Conservation (phyloP, 2,329 filamentous ascomycete genomes). For the Aspergillus flavus region DNA sequence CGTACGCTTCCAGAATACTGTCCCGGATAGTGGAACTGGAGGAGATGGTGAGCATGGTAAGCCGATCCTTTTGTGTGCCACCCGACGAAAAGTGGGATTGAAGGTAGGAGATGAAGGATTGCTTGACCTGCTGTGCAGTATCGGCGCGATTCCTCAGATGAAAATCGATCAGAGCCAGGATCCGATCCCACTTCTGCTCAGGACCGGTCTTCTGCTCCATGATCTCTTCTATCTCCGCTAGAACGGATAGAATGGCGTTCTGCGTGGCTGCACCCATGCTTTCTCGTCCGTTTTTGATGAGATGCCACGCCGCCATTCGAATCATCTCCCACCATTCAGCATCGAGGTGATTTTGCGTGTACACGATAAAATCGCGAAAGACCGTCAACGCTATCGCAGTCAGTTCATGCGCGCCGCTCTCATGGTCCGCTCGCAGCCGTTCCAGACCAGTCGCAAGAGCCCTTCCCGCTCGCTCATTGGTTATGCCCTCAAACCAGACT, state of each 20-base stretch:
- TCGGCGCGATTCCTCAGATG: constrained; percentile 27
- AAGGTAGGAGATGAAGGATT: constrained; percentile 31
- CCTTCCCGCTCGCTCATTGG: constrained; percentile 50
- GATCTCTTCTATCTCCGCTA: constrained; percentile 31
- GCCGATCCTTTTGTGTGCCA: constrained; percentile 12
- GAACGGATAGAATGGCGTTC: constrained; percentile 29
- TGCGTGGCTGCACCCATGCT: constrained; percentile 67
- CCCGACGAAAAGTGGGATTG: constrained; percentile 15
- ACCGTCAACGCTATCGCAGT: constrained; percentile 56
- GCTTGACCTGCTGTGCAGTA: constrained; percentile 26
- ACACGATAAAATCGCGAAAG: constrained; percentile 50
- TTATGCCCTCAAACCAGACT: constrained; percentile 61
- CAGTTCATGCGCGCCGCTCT: constrained; percentile 62
- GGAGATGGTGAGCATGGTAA: constrained; percentile 63
- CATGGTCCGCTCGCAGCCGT: constrained; percentile 57
- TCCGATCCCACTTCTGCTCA: constrained; percentile 21
- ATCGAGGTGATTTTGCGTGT: constrained; percentile 23
- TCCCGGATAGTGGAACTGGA: constrained; percentile 63
- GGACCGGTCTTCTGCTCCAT: constrained; percentile 9
- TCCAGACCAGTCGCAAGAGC: constrained; percentile 53
- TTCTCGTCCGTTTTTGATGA: constrained; percentile 67
- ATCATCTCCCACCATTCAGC: constrained; percentile 58
- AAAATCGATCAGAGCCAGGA: constrained; percentile 28
- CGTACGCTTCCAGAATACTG: constrained; percentile 50
- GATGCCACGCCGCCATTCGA: constrained; percentile 63